Base-by-base conservation (phyloP, 2,329 filamentous ascomycete genomes). In the Epichloe amarillans region DNA sequence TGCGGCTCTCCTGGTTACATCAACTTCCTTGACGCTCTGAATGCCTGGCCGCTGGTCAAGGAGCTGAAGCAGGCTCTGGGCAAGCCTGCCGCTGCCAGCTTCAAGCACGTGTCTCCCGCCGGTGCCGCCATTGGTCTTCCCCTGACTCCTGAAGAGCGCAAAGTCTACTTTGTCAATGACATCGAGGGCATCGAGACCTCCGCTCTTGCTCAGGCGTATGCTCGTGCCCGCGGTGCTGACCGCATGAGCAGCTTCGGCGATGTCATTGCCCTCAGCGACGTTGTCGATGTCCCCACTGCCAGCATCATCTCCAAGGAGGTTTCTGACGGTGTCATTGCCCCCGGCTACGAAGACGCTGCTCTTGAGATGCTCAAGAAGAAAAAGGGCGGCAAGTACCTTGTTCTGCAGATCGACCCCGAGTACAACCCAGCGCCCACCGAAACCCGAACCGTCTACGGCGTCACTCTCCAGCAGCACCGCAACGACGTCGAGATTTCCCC, bases 181-280 rank as follows among this genome's bases (percentile, higher is more conserved):
- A 94, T 98, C 61, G 79, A 82, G 54, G 90, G 88, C 50, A 82
- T 98, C 56, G 88, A 95, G 69, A 79, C 79, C 45, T 97, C 91
- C 8, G 77, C 76, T 42, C 80, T 97, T 35, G 93, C 93, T 23
- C 90, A 95, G 71, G 93, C 93, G 39, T 98, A 98, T 64, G 91
- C 93, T 53, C 87, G 93, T 65, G 93, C 93, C 51, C 84, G 93
- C 64, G 93, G 93, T 57, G 90, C 93, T 46, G 93, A 98, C 72
- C 87, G 93, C 61, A 97, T 97, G 93, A 95, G 89, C 69, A 95
- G 88, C 73, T 98, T 97, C 64, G 93, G 93, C 56, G 93, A 98
- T 68, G 79, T 97, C 67, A 94, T 97, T 65, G 93, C 91, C 41
- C 80, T 97, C 35, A 95, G 88, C 57, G 86, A 95, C 64, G 72